Base-by-base conservation (phyloP, 305 asterid genomes). In the Stenogyne calaminthoides region DNA sequence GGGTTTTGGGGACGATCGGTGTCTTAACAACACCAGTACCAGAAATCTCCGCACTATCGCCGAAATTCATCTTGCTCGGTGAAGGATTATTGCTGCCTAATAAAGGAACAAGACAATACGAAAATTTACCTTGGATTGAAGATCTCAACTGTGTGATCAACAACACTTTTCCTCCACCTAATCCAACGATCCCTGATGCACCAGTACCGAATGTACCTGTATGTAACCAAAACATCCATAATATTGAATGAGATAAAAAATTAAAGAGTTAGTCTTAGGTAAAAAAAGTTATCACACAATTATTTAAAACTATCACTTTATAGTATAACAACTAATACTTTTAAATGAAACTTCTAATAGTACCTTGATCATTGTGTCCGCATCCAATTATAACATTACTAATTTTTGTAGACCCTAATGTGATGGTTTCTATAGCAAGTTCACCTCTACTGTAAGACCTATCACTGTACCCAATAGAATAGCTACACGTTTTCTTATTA, bases 171-270 rank as follows among this genome's bases (percentile, higher is more conserved):
- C 92, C 89, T 0, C 86, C 86, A 4, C 87, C 92, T 3, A 90
- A 82, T 7, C 94, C 96, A 1, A 88, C 80, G n/a, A 90, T 80
- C 4, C 96, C 96, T 0, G 92, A 75, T n/a, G 81, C 37, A 10
- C 59, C 84, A 0, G 11, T 66, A 1, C 80, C 66, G 36, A 80
- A 90, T 0, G 74, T 18, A 12, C 60, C 60, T 49, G 55, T n/a
- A 47, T 9, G 5, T 5, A 47, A 47, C 11, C 54, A 14, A 47
- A 11, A 1, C n/a, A 44, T 44, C 51, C 51, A 44, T 44, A 44
- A 47, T 27, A 22, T 22, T 22, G 25, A 1, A 22, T 22, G 25
- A 22, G 25, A 22, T 22, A 22, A 22, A 22, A 0, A 22, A 22
- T 22, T 22, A 22, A 22, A 22, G 25, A 22, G 25, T 22, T 22